Conservation (phyloP, 2,329 filamentous ascomycete genomes). For the Botrytis fragariae region DNA sequence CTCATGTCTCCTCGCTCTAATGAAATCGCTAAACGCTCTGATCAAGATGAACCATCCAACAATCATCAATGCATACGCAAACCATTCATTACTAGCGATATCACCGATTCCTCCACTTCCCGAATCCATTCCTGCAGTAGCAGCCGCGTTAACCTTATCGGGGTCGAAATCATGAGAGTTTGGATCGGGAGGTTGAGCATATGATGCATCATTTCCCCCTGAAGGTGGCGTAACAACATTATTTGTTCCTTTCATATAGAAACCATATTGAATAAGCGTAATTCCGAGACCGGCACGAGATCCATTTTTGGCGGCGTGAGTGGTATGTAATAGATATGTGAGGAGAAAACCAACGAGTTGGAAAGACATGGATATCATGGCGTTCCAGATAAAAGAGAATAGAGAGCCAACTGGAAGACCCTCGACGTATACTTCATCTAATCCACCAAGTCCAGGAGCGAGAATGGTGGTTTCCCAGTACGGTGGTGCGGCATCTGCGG, state of each 20-base stretch:
- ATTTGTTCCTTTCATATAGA: conserved; percentile 77
- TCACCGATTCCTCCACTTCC: conserved; percentile 48
- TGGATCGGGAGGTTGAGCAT: conserved; percentile 75
- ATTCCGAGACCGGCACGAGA: conserved; percentile 92
- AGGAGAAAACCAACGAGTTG: conserved; percentile 95
- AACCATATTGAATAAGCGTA: conserved; percentile 93
- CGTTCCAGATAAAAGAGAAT: conserved; percentile 88
- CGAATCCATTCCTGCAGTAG: conserved; percentile 40
- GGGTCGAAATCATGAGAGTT: conserved; percentile 89
- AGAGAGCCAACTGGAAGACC: conserved; percentile 88
- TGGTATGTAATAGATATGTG: conserved; percentile 96
- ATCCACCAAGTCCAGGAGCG: conserved; percentile 82
- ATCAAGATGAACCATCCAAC: conserved; percentile 98
- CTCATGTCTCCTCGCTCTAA: conserved; percentile 85
- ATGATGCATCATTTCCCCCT: conserved; percentile 50
- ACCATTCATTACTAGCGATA: conserved; percentile 77
- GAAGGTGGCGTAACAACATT: conserved; percentile 43
- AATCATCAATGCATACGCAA: conserved; percentile 92
- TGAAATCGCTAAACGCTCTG: conserved; percentile 85
- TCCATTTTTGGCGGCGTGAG: conserved; percentile 96
- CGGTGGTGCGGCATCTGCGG: conserved; percentile 89
- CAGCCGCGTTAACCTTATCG: conserved; percentile 55
- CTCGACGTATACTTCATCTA: conserved; percentile 95
- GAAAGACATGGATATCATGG: conserved; percentile 96
- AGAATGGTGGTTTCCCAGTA: conserved; percentile 99